phyloP scores from a whole-genome alignment of 441 rosid genomes.

The Aleurites moluccanus region DNA sequence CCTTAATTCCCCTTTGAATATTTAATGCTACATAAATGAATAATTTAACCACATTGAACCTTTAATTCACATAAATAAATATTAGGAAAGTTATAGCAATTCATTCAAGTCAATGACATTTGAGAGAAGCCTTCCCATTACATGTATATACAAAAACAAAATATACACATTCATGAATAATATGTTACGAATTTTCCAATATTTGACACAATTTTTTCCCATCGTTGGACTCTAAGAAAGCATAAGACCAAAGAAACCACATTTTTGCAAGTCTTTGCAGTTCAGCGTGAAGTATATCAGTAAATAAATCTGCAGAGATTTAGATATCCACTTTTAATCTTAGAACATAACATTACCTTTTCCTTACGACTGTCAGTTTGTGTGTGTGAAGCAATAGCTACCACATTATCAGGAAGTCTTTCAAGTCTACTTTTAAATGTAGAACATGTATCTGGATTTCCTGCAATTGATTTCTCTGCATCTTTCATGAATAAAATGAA shows the following conservation, averaged over 20 bases:
- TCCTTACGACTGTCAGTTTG: constrained; percentile 72
- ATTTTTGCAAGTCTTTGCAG: background rate
- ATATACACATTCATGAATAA: background rate
- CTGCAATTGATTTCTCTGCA: constrained; percentile 74
- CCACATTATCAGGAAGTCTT: constrained; percentile 65
- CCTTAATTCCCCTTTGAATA: constrained; percentile 1
- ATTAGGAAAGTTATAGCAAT: background rate
- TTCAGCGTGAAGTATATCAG: background rate
- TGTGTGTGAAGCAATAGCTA: constrained; percentile 68
- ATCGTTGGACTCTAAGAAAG: background rate
- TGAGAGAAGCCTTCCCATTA: background rate
- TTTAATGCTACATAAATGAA: background rate
- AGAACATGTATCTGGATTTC: constrained; percentile 58
- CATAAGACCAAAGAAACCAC: background rate
- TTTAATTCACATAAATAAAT: background rate
- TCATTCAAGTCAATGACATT: background rate
- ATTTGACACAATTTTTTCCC: background rate
- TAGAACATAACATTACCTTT: constrained; percentile 46
- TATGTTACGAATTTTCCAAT: background rate
- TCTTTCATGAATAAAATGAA: constrained; percentile 81
- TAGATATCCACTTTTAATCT: background rate
- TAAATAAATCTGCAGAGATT: background rate
- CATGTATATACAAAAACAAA: background rate
- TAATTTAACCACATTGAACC: background rate
- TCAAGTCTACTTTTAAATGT: constrained; percentile 64